Conservation (phyloP, 352 stramenopile species). For the Nothophytophthora sp. region DNA sequence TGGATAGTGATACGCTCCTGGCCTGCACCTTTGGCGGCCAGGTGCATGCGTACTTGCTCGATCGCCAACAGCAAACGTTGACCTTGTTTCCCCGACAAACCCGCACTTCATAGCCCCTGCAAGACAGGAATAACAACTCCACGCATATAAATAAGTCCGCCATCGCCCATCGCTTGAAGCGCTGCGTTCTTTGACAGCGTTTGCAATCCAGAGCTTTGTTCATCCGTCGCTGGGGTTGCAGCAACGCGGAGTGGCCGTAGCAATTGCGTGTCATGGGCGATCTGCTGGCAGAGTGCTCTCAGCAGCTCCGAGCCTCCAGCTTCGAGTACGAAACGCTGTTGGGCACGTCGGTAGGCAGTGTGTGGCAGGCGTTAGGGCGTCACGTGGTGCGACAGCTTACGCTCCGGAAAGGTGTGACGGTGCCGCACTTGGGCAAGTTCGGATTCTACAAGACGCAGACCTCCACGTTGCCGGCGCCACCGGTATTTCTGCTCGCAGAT, state of each 20-base stretch:
- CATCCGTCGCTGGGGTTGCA: neutral
- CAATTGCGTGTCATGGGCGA: slow-evolving; percentile 12
- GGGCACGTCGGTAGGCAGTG: slow-evolving; percentile 32
- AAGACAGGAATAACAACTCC: slow-evolving; percentile 29
- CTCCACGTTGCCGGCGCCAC: slow-evolving; percentile 12
- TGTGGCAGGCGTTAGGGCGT: slow-evolving; percentile 46
- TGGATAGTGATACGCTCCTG: slow-evolving; percentile 36
- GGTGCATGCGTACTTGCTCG: slow-evolving; percentile 46
- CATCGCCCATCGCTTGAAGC: no score
- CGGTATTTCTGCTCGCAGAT: slow-evolving; percentile 57
- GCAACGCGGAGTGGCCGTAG: neutral
- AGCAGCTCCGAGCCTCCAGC: slow-evolving; percentile 42
- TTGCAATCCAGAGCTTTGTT: neutral
- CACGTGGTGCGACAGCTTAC: slow-evolving; percentile 28
- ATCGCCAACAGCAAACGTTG: slow-evolving; percentile 22
- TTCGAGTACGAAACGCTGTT: slow-evolving; percentile 72
- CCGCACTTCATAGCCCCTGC: slow-evolving; percentile 6
- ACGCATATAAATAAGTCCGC: no score
- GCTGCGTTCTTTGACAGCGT: neutral
- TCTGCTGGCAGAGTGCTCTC: slow-evolving; percentile 47
- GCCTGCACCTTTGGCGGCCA: slow-evolving; percentile 58
- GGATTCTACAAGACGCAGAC: slow-evolving; percentile 47
- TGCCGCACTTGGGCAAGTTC: slow-evolving; percentile 59
- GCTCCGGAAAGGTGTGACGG: slow-evolving; percentile 32
- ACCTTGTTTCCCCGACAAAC: slow-evolving; percentile 6